phyloP scores from a whole-genome alignment of 768 basidiomycete species.

The Lenzites betulinus region DNA sequence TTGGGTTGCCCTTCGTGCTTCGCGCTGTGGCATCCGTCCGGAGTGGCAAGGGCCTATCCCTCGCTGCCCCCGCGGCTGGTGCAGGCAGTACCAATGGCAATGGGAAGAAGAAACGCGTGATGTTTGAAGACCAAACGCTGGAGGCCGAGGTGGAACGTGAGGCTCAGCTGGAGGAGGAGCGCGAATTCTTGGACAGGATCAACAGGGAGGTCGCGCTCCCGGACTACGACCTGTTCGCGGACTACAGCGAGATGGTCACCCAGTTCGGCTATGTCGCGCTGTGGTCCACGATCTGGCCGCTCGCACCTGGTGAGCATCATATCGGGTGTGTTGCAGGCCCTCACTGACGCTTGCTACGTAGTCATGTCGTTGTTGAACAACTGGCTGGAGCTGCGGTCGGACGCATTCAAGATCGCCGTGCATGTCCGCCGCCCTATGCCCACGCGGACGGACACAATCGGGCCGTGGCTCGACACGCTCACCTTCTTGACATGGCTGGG shows the following conservation, averaged over 20 bases:
- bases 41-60: conserved; percentile 41
- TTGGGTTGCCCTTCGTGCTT: conserved; percentile 78
- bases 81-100: conserved; percentile 19
- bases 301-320: conserved; percentile 62
- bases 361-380: conserved; percentile 89
- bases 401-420: conserved; percentile 92
- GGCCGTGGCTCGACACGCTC: conserved; percentile 90
- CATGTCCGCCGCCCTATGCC: conserved; percentile 87
- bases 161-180: conserved; percentile 57
- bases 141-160: conserved; percentile 26
- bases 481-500: conserved; percentile 89
- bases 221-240: conserved; percentile 77
- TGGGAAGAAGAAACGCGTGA: conserved; percentile 64
- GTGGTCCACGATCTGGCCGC: conserved; percentile 94
- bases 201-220: conserved; percentile 77
- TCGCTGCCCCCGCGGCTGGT: conserved; percentile 21
- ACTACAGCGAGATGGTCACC: conserved; percentile 96
- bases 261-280: conserved; percentile 93
- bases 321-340: not conserved
- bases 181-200: conserved; percentile 77
- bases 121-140: conserved; percentile 66
- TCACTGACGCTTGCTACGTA: not conserved
- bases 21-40: conserved; percentile 57
- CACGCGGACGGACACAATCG: conserved; percentile 85
- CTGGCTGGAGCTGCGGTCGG: conserved; percentile 85